phyloP scores from a whole-genome alignment of 805 yeast genomes.

The Candida dajiaensis region DNA sequence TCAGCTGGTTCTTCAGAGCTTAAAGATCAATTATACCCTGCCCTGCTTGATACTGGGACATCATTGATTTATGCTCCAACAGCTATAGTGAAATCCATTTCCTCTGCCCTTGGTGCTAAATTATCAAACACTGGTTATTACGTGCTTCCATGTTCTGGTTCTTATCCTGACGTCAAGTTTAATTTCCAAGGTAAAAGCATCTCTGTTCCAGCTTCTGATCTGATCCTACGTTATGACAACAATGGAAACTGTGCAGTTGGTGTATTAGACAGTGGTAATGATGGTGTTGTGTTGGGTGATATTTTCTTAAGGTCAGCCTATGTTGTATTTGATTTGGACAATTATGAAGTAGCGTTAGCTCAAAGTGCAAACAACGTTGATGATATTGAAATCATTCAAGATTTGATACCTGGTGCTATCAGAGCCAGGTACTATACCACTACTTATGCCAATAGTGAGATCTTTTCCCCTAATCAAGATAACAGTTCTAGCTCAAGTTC shows the following conservation, averaged over 20 bases:
- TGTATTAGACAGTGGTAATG: slow-evolving; percentile 29
- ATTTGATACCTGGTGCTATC: slow-evolving; percentile 46
- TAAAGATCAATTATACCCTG: slow-evolving; percentile 14
- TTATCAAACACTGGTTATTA: slow-evolving; percentile 39
- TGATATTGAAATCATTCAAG: slow-evolving; percentile 40
- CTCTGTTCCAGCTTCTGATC: slow-evolving; percentile 38
- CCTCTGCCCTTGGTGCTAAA: slow-evolving; percentile 34
- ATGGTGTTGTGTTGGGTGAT: slow-evolving; percentile 43
- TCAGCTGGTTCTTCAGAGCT: neutral
- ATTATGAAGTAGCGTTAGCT: slow-evolving; percentile 38
- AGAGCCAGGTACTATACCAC: slow-evolving; percentile 40
- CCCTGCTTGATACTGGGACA: slow-evolving; percentile 41
- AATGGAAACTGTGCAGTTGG: slow-evolving; percentile 39
- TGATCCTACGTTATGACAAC: slow-evolving; percentile 23
- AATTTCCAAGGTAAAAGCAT: slow-evolving; percentile 53
- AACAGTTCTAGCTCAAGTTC: slow-evolving; percentile 22
- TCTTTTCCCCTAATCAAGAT: neutral
- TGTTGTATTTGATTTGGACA: slow-evolving; percentile 49
- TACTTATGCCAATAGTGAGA: slow-evolving; percentile 25
- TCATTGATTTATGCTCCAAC: slow-evolving; percentile 40
- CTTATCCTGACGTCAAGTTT: slow-evolving; percentile 20
- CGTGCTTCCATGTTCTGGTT: slow-evolving; percentile 34
- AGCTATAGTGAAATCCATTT: slow-evolving; percentile 28
- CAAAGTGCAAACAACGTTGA: slow-evolving; percentile 34
- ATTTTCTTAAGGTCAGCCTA: slow-evolving; percentile 46